Evolutionary conservation across 1,139 yeast species (phyloP), one percentile per base, ranked within the genome.

Genomic region (Wickerhamomyces sp.): DNA sequence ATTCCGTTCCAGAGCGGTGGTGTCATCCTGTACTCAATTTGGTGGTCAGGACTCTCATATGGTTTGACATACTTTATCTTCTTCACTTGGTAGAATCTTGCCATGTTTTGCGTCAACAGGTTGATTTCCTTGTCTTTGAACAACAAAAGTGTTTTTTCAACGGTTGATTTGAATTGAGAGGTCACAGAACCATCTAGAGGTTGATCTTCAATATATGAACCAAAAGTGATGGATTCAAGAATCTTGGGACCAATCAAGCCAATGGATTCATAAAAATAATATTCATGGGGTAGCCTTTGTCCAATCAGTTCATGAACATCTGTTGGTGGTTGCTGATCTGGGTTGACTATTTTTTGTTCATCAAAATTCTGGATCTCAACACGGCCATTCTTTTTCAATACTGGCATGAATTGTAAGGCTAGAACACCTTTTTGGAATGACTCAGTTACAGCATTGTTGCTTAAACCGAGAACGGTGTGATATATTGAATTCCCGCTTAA

Each of bases 251-350:
- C 76, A 18, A 83, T 64, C 28, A 89, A 57, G 1, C 97, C 98
- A 36, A 83, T 61, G 1, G 94, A 80, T 52, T 79, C 77, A 58
- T 88, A 91, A 54, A 82, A 87, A 54, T 78, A 81, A 30, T 84
- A 68, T 59, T 89, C 97, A 31, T 88, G 85, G 2, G 97, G 95
- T 36, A 91, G 66, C 52, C 93, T 73, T 56, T 85, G 89, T 5
- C 95, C 88, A 34, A 91, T 71, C 35, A 89, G 73, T 33, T 82
- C 91, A 53, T 86, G 94, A 16, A 86, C 67, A 56, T 88, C 94
- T 42, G 75, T 74, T 6, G 97, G 97, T 15, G 50, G 47, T 13
- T 35, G 28, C 25, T 4, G 96, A 95, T 8, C 31, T 33, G 13
- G 29, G 20, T 16, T 28, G 15, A 16, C 22, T 24, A 23, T 28